Conservation (phyloP, 164 flowering plant species). For the Malania oleifera region DNA sequence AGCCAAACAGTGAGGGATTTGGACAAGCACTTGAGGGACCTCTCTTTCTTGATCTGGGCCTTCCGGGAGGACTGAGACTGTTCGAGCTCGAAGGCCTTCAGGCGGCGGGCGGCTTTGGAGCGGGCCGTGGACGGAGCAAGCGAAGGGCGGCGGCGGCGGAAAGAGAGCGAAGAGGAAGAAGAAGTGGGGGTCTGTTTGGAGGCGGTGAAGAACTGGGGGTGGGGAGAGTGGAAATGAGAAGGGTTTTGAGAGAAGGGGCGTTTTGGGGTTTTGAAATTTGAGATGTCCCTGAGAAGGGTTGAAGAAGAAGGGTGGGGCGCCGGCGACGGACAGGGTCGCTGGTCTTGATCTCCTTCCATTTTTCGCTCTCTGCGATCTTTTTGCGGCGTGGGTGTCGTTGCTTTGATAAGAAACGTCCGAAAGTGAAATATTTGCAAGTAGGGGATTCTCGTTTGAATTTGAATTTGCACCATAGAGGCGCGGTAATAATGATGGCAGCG, state of each 20-base stretch:
- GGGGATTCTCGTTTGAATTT: no score
- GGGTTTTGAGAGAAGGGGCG: constrained; percentile 22
- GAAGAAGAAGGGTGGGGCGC: constrained; percentile 22
- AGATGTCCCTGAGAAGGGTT: constrained; percentile 56
- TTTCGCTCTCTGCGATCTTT: not conserved
- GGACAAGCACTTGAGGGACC: constrained; percentile 49
- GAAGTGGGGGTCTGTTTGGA: constrained; percentile 56
- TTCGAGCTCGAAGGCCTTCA: constrained; percentile 73
- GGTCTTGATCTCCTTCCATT: not conserved
- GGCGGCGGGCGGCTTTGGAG: constrained; percentile 39
- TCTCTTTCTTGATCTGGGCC: constrained; percentile 47
- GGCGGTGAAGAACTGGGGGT: constrained; percentile 59
- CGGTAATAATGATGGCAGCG: no score
- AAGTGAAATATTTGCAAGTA: no score
- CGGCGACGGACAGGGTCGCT: constrained; percentile 28
- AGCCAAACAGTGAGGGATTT: constrained; percentile 81
- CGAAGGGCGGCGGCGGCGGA: constrained; percentile 27
- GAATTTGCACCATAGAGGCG: no score
- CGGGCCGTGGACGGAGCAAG: constrained; percentile 24
- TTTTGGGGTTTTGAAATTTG: constrained; percentile 86
- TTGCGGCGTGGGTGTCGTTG: no score
- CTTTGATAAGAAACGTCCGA: no score
- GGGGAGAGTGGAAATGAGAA: constrained; percentile 29
- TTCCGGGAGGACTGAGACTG: constrained; percentile 73
- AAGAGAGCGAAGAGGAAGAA: constrained; percentile 18